Conservation (phyloP, 2,329 filamentous ascomycete genomes). For the Sarocladium oryzae region DNA sequence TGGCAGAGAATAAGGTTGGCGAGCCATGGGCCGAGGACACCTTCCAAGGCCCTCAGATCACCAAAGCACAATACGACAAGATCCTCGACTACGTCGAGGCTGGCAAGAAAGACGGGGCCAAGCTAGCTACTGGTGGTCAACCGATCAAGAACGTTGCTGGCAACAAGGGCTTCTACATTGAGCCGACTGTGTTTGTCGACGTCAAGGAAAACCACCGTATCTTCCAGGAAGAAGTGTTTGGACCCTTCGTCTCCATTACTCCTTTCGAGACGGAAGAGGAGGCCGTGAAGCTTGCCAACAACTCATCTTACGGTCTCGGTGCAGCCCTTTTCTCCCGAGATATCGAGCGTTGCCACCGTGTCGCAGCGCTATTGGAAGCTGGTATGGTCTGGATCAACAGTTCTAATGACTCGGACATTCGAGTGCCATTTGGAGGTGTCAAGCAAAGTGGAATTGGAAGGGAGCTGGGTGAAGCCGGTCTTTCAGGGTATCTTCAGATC, state of each 20-base stretch:
- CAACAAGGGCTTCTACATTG: constrained; percentile 10
- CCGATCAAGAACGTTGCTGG: constrained; percentile 42
- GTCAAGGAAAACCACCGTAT: constrained; percentile 16
- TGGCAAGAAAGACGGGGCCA: constrained; percentile 1
- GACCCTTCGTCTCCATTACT: constrained; percentile 18
- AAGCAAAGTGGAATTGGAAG: not conserved
- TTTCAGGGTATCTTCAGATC: not conserved
- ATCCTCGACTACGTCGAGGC: not conserved
- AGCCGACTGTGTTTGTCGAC: constrained; percentile 19
- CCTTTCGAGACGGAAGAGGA: constrained; percentile 18
- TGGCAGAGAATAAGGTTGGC: constrained; percentile 42
- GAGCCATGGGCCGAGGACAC: constrained; percentile 22
- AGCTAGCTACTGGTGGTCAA: constrained; percentile 22
- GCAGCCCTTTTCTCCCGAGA: constrained; percentile 48
- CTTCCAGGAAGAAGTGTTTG: constrained; percentile 21
- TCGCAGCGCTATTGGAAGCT: constrained; percentile 42
- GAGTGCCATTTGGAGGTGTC: not conserved
- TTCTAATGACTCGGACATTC: constrained; percentile 9
- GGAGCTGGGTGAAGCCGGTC: not conserved
- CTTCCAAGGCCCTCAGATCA: constrained; percentile 9
- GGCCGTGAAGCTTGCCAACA: constrained; percentile 18
- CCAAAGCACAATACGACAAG: not conserved
- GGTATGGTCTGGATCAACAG: constrained; percentile 24
- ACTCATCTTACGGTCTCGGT: constrained; percentile 45
- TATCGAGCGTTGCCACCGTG: constrained; percentile 28